A percentile compares a stretch with the other conserved stretches of the same genome.
Conservation (phyloP, 2,329 filamentous ascomycete genomes). For the Colletotrichum eleusines region DNA sequence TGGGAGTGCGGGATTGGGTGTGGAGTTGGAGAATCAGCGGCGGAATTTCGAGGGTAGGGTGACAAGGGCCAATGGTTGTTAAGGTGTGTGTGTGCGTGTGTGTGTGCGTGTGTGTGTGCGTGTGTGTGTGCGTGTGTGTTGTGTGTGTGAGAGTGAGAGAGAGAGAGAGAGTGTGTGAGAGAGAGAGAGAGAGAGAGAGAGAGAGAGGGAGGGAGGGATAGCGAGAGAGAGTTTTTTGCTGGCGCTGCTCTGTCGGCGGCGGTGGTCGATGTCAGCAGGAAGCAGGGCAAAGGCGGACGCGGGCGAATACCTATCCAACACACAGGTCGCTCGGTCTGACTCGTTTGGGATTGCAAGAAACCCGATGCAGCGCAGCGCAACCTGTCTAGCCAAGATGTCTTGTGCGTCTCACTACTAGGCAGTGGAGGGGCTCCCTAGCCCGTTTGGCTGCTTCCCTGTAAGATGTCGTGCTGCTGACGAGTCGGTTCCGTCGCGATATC, state of each 20-base stretch:
- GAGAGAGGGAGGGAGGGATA: too few species aligned
- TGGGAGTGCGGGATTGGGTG: background rate
- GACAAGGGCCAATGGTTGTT: background rate
- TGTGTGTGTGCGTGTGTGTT: too few species aligned
- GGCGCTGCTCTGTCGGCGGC: background rate
- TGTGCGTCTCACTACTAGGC: slow-evolving; percentile 1
- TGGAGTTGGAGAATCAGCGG: slow-evolving; percentile 1
- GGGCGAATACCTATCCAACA: slow-evolving; percentile 14
- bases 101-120: too few species aligned
- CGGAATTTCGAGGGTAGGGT: background rate
- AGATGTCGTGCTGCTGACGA: background rate
- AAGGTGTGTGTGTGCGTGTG: background rate
- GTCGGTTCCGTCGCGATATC: background rate
- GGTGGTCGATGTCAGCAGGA: slow-evolving; percentile 9
- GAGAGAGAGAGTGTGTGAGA: too few species aligned
- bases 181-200: too few species aligned
- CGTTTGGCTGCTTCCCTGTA: background rate
- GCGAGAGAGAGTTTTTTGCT: too few species aligned
- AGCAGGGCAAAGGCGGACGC: slow-evolving; percentile 25
- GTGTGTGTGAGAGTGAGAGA: too few species aligned
- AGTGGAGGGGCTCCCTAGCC: background rate
- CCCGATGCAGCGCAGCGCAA: slow-evolving; percentile 24
- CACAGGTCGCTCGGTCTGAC: slow-evolving; percentile 21
- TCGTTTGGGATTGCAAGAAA: slow-evolving; percentile 28
- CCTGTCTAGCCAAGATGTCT: slow-evolving; percentile 22